Conservation (phyloP, 345 rosid genomes). For the Hirschfeldia incana region DNA sequence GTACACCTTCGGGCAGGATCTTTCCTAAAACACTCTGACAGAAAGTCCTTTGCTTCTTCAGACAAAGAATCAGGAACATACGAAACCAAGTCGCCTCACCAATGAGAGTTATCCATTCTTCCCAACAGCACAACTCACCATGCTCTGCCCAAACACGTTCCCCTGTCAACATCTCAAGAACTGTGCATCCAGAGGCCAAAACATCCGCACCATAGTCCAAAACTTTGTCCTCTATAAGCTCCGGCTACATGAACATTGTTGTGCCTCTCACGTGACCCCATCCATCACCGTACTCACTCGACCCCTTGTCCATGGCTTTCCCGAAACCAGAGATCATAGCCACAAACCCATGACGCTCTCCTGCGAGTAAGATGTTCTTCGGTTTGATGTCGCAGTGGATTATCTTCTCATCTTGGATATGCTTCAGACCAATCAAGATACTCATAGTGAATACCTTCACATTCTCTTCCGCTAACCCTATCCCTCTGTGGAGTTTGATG, state of each 20-base stretch:
- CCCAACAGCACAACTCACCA: constrained; percentile 3
- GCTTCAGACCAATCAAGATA: constrained; percentile 20
- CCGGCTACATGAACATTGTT: constrained; percentile 15
- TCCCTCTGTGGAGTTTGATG: background rate
- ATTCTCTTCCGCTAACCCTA: background rate
- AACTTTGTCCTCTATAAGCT: constrained; percentile 16
- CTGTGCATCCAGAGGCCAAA: constrained; percentile 31
- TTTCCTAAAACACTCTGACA: constrained; percentile 23
- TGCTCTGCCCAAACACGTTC: constrained; percentile 18
- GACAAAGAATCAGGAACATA: constrained; percentile 20
- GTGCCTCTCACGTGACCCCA: constrained; percentile 17
- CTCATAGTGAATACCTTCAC: background rate
- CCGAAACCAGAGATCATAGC: constrained; percentile 35
- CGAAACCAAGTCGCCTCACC: background rate
- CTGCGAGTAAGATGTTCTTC: constrained; percentile 12
- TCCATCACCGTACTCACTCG: constrained; percentile 13
- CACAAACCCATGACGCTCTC: background rate
- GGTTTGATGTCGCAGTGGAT: constrained; percentile 34
- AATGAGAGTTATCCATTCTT: constrained; percentile 17
- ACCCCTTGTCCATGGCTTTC: constrained; percentile 2
- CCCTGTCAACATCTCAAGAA: constrained; percentile 31
- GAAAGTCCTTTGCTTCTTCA: constrained; percentile 21
- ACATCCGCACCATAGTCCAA: constrained; percentile 29
- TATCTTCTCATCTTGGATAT: constrained; percentile 11
- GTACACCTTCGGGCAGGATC: constrained; percentile 19